These are phyloP conservation scores for Kitagawia praeruptora DNA, from an alignment of 129 eudicot genomes.

Conservation along the genomic window DNA sequence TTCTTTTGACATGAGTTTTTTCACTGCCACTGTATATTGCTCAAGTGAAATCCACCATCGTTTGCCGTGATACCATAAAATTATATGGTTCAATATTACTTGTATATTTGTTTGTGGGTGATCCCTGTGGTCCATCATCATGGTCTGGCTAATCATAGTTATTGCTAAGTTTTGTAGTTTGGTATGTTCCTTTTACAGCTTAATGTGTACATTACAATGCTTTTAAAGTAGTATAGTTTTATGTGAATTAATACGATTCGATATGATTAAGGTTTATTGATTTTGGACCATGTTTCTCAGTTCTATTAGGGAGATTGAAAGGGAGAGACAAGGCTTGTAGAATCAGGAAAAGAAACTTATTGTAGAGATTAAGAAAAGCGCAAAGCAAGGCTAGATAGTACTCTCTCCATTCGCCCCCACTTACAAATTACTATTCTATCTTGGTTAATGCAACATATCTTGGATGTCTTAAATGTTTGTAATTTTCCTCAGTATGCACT, in stretches of 20 bases:
- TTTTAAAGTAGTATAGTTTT: too few relatives aligned
- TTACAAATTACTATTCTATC: background rate
- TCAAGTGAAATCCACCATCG: background rate
- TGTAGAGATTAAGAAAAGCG: conserved; percentile 81
- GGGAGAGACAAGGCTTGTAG: conserved; percentile 87
- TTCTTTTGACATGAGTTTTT: background rate
- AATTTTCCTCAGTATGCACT: too few relatives aligned
- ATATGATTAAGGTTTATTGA: background rate
- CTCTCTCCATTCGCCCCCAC: background rate
- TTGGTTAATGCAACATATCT: background rate
- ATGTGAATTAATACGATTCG: background rate
- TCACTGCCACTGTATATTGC: background rate
- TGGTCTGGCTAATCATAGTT: background rate
- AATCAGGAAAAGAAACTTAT: conserved; percentile 86
- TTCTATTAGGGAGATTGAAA: conserved; percentile 84
- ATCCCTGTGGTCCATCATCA: background rate
- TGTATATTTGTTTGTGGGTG: background rate
- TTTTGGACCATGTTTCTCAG: conserved; percentile 10
- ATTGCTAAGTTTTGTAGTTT: background rate
- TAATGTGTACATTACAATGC: too few relatives aligned
- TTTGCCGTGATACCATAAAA: background rate
- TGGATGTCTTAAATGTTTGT: background rate
- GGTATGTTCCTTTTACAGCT: too few relatives aligned
- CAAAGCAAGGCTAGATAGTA: conserved; percentile 97
- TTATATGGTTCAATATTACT: background rate